Conservation (phyloP, 768 basidiomycete genomes). For the Kwoniella botswanensis region DNA sequence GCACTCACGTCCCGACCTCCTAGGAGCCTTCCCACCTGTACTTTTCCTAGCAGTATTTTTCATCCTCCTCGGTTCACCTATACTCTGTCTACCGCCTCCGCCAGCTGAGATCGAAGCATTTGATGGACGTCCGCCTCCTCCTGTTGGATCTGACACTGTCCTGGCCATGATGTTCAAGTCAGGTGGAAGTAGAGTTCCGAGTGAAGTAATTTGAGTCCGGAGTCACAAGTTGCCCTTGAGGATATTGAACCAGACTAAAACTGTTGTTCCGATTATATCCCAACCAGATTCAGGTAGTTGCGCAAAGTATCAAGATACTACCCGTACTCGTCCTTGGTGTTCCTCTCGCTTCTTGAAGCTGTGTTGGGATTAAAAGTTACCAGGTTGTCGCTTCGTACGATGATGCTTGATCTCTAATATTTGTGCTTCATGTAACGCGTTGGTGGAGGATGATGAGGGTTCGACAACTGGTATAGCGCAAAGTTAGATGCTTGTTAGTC, state of each 20-base stretch:
- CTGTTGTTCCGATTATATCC: no score
- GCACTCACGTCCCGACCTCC: conserved; percentile 41
- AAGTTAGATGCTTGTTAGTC: no score
- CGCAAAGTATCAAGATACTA: no score
- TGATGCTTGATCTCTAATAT: background rate
- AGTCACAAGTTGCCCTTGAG: no score
- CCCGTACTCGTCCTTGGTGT: no score
- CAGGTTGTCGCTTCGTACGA: no score
- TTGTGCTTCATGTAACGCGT: background rate
- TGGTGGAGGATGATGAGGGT: background rate
- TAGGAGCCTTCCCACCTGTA: conserved; percentile 71
- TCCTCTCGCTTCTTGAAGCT: no score
- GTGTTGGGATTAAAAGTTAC: no score
- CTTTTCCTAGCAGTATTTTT: conserved; percentile 77
- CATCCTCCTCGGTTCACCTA: conserved; percentile 14
- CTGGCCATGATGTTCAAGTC: conserved; percentile 14
- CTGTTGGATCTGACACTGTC: conserved; percentile 19
- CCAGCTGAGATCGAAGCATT: conserved; percentile 2
- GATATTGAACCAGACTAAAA: no score
- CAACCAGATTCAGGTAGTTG: no score
- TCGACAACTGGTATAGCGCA: no score
- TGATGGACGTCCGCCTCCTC: conserved; percentile 17
- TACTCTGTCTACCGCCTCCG: background rate
- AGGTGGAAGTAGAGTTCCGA: background rate
- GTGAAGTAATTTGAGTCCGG: no score